Percentiles rank a stretch among this genome's conserved stretches.
These are phyloP conservation scores for Ustilago vetiveriae DNA, from an alignment of 1,284 basidiomycete genomes.

Conservation along the genomic window DNA sequence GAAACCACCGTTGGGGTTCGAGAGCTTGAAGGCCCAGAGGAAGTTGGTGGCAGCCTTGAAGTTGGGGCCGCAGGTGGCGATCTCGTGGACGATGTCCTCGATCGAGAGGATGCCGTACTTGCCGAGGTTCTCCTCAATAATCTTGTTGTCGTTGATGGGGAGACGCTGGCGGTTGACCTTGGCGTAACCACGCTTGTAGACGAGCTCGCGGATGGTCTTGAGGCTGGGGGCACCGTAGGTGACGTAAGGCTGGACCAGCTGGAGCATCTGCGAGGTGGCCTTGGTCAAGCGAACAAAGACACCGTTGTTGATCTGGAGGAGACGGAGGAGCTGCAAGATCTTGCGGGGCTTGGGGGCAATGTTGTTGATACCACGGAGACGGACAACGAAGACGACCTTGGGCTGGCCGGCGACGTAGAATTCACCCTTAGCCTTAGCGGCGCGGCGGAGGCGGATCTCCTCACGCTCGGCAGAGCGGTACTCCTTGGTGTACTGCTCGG, in stretches of 20 bases:
- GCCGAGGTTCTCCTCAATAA: slow-evolving; percentile 92
- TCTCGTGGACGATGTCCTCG: slow-evolving; percentile 98
- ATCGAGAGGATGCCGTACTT: slow-evolving; percentile 96
- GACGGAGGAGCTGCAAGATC: slow-evolving; percentile 96
- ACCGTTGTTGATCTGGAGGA: slow-evolving; percentile 99
- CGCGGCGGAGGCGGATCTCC: slow-evolving; percentile 93
- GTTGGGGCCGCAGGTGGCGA: slow-evolving; percentile 93
- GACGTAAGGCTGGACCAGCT: slow-evolving; percentile 94
- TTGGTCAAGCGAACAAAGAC: slow-evolving; percentile 97
- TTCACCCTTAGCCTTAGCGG: slow-evolving; percentile 89
- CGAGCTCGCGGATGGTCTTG: slow-evolving; percentile 93
- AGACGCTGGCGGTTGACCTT: slow-evolving; percentile 98
- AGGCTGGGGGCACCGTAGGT: slow-evolving; percentile 90
- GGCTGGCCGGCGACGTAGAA: slow-evolving; percentile 97
- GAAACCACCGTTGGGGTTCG: slow-evolving; percentile 98
- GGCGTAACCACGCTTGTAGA: slow-evolving; percentile 99
- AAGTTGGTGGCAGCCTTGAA: slow-evolving; percentile 90
- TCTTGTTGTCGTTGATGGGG: slow-evolving; percentile 89
- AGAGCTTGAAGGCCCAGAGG: slow-evolving; percentile 99
- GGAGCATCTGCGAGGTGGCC: slow-evolving; percentile 97
- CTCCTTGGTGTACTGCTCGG: slow-evolving; percentile 98
- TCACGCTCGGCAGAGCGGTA: slow-evolving; percentile 92
- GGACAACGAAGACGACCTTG: slow-evolving; percentile 97
- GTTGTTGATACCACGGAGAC: slow-evolving; percentile 94
- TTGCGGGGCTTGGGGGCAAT: slow-evolving; percentile 99